phyloP scores from a whole-genome alignment of 768 basidiomycete genomes.

The Tulasnella calospora region DNA sequence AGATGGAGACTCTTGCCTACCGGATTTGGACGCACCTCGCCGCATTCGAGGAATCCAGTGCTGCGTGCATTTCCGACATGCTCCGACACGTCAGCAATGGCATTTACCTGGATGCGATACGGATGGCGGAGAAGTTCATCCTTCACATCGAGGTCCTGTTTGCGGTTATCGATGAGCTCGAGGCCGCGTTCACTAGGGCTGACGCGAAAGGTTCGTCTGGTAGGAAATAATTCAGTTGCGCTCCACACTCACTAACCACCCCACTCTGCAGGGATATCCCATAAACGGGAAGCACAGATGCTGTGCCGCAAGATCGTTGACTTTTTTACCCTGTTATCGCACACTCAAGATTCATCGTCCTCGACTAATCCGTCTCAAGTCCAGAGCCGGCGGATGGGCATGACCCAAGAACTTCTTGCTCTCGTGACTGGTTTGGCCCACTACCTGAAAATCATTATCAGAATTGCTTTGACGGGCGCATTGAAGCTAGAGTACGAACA shows the following conservation, averaged over 20 bases:
- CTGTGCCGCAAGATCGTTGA: slow-evolving; percentile 98
- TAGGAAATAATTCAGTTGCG: not conserved
- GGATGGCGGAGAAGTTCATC: slow-evolving; percentile 98
- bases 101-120: slow-evolving; percentile 91
- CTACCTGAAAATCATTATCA: slow-evolving; percentile 98
- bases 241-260: not conserved
- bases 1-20: slow-evolving; percentile 97
- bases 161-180: slow-evolving; percentile 93
- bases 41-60: slow-evolving; percentile 96
- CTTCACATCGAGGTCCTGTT: slow-evolving; percentile 97
- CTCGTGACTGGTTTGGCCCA: slow-evolving; percentile 98
- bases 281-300: slow-evolving; percentile 96
- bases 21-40: slow-evolving; percentile 98
- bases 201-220: slow-evolving; percentile 70
- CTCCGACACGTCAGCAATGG: slow-evolving; percentile 94
- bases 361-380: slow-evolving; percentile 35
- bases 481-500: slow-evolving; percentile 92
- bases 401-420: slow-evolving; percentile 94
- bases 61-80: slow-evolving; percentile 99
- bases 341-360: slow-evolving; percentile 82
- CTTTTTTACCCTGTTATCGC: slow-evolving; percentile 93
- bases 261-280: slow-evolving; percentile 76
- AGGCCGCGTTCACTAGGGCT: slow-evolving; percentile 73
- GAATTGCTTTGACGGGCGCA: slow-evolving; percentile 92
- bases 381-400: slow-evolving; percentile 66